phyloP scores from a whole-genome alignment of 2,329 filamentous ascomycete genomes.

The Penicillium palitans region DNA sequence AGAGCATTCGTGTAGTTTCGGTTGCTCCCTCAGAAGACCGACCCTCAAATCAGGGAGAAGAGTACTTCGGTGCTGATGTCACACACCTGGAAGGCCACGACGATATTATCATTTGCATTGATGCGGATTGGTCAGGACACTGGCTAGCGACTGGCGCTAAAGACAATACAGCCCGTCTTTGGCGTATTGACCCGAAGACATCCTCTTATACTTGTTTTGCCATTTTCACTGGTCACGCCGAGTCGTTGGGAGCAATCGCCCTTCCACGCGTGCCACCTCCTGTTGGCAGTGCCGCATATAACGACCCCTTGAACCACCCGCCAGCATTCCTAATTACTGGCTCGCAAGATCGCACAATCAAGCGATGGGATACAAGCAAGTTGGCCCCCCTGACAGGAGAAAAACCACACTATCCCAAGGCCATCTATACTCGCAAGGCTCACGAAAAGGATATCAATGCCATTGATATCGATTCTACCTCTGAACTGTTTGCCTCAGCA shows the following conservation, averaged over 20 bases:
- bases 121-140: conserved; percentile 93
- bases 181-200: conserved; percentile 76
- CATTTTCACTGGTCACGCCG: conserved; percentile 85
- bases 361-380: conserved; percentile 81
- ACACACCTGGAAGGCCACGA: conserved; percentile 84
- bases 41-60: conserved; percentile 38
- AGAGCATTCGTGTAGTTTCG: conserved; percentile 86
- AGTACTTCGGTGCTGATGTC: conserved; percentile 86
- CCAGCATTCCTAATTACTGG: conserved; percentile 86
- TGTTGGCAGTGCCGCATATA: conserved; percentile 67
- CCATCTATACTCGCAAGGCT: conserved; percentile 85
- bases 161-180: conserved; percentile 90
- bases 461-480: conserved; percentile 73
- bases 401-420: conserved; percentile 47
- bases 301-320: conserved; percentile 73
- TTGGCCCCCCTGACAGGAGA: conserved; percentile 52
- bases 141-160: conserved; percentile 97
- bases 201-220: conserved; percentile 77
- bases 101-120: conserved; percentile 92
- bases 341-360: conserved; percentile 92
- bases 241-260: conserved; percentile 87
- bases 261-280: conserved; percentile 71
- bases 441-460: conserved; percentile 99
- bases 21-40: conserved; percentile 47
- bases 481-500: conserved; percentile 86